A percentile compares a stretch with the other conserved stretches of the same genome.
Evolutionary conservation across 1,284 basidiomycete species (phyloP).

Genomic region (Heterobasidion irregulare): DNA sequence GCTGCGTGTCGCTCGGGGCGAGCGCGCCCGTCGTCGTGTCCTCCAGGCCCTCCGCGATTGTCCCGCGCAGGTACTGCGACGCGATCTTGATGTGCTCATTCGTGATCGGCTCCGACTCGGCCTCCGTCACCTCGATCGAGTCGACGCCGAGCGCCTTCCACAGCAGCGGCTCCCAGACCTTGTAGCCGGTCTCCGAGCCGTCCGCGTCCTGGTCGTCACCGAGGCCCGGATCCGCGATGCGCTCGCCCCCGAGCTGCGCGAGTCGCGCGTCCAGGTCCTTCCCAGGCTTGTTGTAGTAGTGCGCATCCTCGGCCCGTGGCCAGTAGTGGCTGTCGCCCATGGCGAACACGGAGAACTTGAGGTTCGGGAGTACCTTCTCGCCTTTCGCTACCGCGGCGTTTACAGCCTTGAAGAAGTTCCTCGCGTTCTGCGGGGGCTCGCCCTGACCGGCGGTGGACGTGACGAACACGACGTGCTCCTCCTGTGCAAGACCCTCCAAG

Average conservation of each 20-base stretch:
- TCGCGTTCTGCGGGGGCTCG: constrained; percentile 94
- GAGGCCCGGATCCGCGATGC: constrained; percentile 71
- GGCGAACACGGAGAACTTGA: constrained; percentile 83
- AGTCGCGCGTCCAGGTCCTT: constrained; percentile 86
- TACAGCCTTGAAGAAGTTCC: constrained; percentile 83
- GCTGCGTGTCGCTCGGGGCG: constrained; percentile 83
- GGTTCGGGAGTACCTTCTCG: constrained; percentile 47
- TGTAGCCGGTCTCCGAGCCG: constrained; percentile 95
- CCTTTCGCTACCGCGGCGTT: constrained; percentile 57
- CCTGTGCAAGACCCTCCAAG: constrained; percentile 64
- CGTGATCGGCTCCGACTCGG: constrained; percentile 94
- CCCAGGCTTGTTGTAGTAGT: constrained; percentile 96
- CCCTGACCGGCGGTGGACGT: constrained; percentile 99
- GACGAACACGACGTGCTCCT: constrained; percentile 83
- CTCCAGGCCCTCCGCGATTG: constrained; percentile 86
- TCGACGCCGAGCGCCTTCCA: constrained; percentile 98
- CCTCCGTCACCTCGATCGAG: constrained; percentile 81
- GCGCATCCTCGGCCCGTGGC: constrained; percentile 93
- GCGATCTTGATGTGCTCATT: constrained; percentile 99
- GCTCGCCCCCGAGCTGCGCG: constrained; percentile 68
- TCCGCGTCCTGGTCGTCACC: constrained; percentile 99
- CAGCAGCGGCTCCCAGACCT: constrained; percentile 84
- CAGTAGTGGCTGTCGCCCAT: constrained; percentile 99
- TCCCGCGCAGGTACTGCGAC: constrained; percentile 89
- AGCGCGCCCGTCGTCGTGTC: constrained; percentile 88